These are phyloP conservation scores for Diutina sp. DNA, from an alignment of 1,139 yeast species.

Conservation along the genomic window DNA sequence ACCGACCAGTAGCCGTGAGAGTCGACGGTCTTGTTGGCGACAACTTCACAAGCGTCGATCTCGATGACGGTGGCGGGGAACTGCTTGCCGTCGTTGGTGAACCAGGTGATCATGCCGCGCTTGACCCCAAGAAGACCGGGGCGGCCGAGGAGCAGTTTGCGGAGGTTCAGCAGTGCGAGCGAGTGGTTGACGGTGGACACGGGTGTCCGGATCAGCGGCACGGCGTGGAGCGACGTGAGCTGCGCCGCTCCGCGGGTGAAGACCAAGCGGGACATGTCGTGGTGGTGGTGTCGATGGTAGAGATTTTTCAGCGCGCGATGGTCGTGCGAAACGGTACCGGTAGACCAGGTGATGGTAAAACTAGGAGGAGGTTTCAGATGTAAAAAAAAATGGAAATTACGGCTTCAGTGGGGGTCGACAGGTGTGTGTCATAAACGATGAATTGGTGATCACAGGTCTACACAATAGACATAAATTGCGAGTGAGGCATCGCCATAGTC, in stretches of 20 bases:
- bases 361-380: too few species aligned
- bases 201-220: conserved; percentile 31
- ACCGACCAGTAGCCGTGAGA: conserved; percentile 77
- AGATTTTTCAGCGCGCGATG: not conserved
- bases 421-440: too few species aligned
- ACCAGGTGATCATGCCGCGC: conserved; percentile 86
- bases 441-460: too few species aligned
- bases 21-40: conserved; percentile 53
- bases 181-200: conserved; percentile 40
- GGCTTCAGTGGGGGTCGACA: too few species aligned
- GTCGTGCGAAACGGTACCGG: not conserved
- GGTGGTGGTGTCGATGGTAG: not conserved
- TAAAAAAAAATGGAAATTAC: too few species aligned
- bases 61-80: conserved; percentile 78
- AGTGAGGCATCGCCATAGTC: too few species aligned
- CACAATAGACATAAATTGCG: too few species aligned
- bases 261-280: not conserved
- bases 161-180: conserved; percentile 40
- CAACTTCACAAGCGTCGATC: conserved; percentile 79
- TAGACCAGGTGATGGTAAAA: too few species aligned
- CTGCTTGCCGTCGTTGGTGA: conserved; percentile 52
- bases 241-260: conserved; percentile 30
- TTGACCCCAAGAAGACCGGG: conserved; percentile 79
- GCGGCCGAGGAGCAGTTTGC: conserved; percentile 60
- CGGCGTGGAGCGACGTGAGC: conserved; percentile 39